Conservation (phyloP, 1,284 basidiomycete species). For the Ceratobasidium sp. region DNA sequence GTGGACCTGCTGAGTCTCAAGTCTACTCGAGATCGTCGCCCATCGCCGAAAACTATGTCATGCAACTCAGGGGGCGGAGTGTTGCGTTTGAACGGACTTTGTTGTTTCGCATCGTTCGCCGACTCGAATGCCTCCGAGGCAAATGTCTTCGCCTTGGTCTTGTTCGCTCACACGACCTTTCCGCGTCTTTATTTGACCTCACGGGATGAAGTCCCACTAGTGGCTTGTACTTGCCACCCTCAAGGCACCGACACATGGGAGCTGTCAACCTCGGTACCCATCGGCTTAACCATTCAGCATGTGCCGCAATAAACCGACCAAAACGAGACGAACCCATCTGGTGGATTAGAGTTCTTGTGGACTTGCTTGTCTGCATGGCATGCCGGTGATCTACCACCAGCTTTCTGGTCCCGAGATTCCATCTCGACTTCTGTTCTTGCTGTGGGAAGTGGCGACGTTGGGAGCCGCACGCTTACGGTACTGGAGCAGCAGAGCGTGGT, state of each 20-base stretch:
- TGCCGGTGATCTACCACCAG: slow-evolving; percentile 36
- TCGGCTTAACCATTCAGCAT: not conserved
- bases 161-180: slow-evolving; percentile 18
- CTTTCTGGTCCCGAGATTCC: slow-evolving; percentile 30
- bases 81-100: slow-evolving; percentile 12
- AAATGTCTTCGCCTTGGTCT: slow-evolving; percentile 1
- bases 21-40: slow-evolving; percentile 15
- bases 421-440: slow-evolving; percentile 32
- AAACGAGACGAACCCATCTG: slow-evolving; percentile 21
- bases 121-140: not conserved
- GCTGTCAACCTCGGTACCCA: slow-evolving; percentile 4
- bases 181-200: slow-evolving; percentile 16
- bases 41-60: slow-evolving; percentile 17
- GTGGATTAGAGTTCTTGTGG: slow-evolving; percentile 17
- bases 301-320: not conserved
- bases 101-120: not conserved
- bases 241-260: slow-evolving; percentile 25
- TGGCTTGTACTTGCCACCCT: slow-evolving; percentile 3
- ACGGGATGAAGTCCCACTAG: slow-evolving; percentile 4
- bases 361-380: slow-evolving; percentile 32
- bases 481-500: slow-evolving; percentile 2
- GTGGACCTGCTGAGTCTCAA: slow-evolving; percentile 24
- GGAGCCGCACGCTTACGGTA: slow-evolving; percentile 10
- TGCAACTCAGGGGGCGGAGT: slow-evolving; percentile 13
- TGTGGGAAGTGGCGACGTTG: slow-evolving; percentile 39